Conservation (phyloP, 202 grass and related monocot species). For the Elaeis oleifera region DNA sequence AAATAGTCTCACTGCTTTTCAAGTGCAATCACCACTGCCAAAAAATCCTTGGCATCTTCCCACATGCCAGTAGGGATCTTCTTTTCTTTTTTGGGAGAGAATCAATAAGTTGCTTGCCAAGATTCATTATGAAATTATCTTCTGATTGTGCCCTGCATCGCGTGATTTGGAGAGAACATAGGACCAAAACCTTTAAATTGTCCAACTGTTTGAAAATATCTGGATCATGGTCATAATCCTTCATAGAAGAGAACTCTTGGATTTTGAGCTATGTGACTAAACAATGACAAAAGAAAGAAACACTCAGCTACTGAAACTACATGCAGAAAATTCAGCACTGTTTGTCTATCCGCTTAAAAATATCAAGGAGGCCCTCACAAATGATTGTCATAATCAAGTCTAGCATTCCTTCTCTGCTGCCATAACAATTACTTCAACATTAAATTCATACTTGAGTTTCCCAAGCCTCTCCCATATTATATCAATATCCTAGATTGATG, state of each 20-base stretch:
- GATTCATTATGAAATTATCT: conserved; percentile 37
- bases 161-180: conserved; percentile 67
- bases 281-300: neutral
- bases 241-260: conserved; percentile 2
- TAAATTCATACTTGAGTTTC: conserved; percentile 34
- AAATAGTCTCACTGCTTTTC: no score
- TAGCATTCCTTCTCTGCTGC: conserved; percentile 75
- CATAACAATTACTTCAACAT: conserved; percentile 35
- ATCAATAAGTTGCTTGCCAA: conserved; percentile 41
- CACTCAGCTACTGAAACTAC: no score
- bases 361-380: no score
- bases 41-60: neutral
- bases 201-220: conserved; percentile 34
- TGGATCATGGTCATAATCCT: conserved; percentile 94
- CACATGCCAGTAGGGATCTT: neutral
- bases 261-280: no score
- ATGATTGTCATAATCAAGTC: no score
- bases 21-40: no score
- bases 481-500: conserved; percentile 48
- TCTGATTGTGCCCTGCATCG: conserved; percentile 23
- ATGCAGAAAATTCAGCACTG: no score
- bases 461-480: conserved; percentile 37
- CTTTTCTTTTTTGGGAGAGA: no score
- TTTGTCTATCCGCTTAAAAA: no score
- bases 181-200: conserved; percentile 41